Evolutionary conservation across 2,329 filamentous ascomycete species (phyloP), one percentile per base, ranked within the genome.

Genomic region (Colletotrichum chlorophyti): DNA sequence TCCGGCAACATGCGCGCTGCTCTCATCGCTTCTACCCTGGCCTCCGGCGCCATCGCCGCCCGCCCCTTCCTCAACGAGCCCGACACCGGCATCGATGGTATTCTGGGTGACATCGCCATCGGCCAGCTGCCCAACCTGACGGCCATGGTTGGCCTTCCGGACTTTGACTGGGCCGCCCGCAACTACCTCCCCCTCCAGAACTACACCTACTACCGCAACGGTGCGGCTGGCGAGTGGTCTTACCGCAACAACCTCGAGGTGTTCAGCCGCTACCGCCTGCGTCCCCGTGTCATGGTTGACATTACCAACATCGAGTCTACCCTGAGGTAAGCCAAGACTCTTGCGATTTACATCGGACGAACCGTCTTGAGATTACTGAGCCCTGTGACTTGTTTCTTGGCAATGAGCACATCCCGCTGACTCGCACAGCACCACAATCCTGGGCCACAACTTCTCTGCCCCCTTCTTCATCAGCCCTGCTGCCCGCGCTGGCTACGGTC

Each of bases 131-230:
- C 81, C 8, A 66, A 75, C 42, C 68, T 84, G 6, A 66, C 72
- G 14, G 65, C 71, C 51, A 75, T 84, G 37, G 68, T 80, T 10
- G 80, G 79, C 14, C 70, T 85, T 6, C 79, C 76, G 1, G 82
- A 84, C 70, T 85, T 84, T 63, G 79, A 84, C 35, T 82, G 74
- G 69, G 78, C 78, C 3, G 82, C 81, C 19, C 72, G 79, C 52
- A 74, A 76, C 48, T 76, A 77, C 63, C 74, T 84, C 64, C 76
- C 79, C 54, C 59, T 64, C 11, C 65, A 69, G 19, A 76, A 80
- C 65, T 84, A 81, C 69, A 82, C 81, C n/a, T 84, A 83, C 69
- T 84, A 84, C 70, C 78, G 80, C 58, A 83, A 81, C 62, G 82
- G 81, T 17, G 81, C 81, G 4, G 81, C 75, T 4, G 82, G 81